Evolutionary conservation across 768 basidiomycete genomes (phyloP), one percentile per base, ranked within the genome.

Genomic region (Podaxis sp.): DNA sequence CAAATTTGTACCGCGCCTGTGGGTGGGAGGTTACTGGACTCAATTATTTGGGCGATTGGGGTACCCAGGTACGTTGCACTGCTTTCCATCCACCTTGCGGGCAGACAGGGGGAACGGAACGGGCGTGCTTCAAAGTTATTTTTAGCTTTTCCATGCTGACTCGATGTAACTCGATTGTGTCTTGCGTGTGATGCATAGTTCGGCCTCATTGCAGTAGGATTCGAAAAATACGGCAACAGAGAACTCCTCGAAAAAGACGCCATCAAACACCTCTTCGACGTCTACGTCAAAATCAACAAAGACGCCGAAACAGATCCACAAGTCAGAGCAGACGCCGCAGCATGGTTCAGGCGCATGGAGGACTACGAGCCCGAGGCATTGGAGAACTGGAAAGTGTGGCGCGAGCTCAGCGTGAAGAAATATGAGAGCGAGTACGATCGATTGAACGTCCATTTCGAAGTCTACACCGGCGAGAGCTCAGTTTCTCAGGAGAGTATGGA

Each of bases 11-110:
- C 81, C 89, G 88, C 71, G 84, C 93, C 6, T 93, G 90, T 69
- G 96, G 96, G 15, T 99, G 94, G 95, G 85, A 94, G 6, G 95
- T 96, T n/a, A 75, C 85, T 40, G 84, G 90, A 1, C 79, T 98
- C 76, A 99, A 99, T 73, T 99, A 99, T 73, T 84, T 98, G 15
- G 96, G 96, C 2, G 96, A 98, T 71, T 99, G 96, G 96, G 96
- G 96, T 24, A 98, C 95, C 46, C 96, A 98, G 84, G 95, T 94
- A 42, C 72, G 81, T 65, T 2, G 33, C 13, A 30, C 12, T 7
- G n/a, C 6, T 64, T 40, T 7, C 19, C 44, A 17, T 19, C n/a
- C 33, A 33, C 33, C 33, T 33, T 33, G 33, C 33, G 8, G 33
- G 2, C 33, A 33, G 33, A 9, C 33, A 9, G 33, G 33, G 33